Evolutionary conservation across 345 rosid genomes (phyloP).

Genomic region (Rhizophora apiculata): DNA sequence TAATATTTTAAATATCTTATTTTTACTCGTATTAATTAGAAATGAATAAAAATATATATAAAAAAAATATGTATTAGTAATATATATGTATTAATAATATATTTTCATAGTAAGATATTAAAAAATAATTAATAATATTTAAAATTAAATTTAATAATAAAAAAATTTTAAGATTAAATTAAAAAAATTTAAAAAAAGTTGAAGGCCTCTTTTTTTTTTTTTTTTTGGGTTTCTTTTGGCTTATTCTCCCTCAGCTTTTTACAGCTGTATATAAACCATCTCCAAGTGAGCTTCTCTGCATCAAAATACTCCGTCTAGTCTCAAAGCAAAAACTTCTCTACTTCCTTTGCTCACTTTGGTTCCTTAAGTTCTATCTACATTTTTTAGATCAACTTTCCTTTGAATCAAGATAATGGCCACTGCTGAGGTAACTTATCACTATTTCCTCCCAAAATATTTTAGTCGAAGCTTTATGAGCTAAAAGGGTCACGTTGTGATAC

Average conservation of each 20-base stretch:
- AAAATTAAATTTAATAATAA: no score
- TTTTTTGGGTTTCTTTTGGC: no score
- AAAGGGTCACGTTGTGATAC: not conserved
- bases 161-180: no score
- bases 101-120: no score
- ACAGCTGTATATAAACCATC: constrained; percentile 36
- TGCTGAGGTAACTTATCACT: constrained; percentile 44
- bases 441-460: not conserved
- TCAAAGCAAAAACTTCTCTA: not conserved
- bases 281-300: constrained; percentile 24
- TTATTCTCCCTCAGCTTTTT: not conserved
- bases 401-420: constrained; percentile 45
- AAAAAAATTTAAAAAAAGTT: no score
- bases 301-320: not conserved
- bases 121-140: no score
- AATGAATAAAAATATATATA: no score
- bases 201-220: no score
- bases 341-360: not conserved
- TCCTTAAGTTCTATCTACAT: not conserved
- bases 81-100: no score
- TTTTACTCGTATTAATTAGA: no score
- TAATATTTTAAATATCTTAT: no score
- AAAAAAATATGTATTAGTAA: no score
- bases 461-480: not conserved
- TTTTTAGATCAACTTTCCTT: not conserved